Conservation (phyloP, 192 early-diverging fungal species). For the Endogone sp. region DNA sequence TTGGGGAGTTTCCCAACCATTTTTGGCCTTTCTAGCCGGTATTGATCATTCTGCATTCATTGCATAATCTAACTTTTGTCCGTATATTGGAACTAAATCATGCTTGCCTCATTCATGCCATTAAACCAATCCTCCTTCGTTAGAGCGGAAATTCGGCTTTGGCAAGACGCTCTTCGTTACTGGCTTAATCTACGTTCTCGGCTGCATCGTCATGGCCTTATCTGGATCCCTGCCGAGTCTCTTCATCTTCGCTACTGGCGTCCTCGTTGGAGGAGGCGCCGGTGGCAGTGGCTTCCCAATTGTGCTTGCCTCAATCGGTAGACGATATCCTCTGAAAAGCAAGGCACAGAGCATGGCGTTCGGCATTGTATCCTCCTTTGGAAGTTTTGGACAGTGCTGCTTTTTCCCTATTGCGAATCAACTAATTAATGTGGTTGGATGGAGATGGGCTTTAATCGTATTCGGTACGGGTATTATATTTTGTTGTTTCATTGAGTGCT, state of each 20-base stretch:
- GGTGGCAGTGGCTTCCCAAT: slow-evolving; percentile 30
- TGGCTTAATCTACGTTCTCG: background rate
- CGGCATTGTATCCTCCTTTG: slow-evolving; percentile 28
- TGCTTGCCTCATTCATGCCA: background rate
- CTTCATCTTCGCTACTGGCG: slow-evolving; percentile 22
- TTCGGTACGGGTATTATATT: slow-evolving; percentile 9
- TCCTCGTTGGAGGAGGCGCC: slow-evolving; percentile 22
- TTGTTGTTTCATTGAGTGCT: background rate
- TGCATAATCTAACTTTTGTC: slow-evolving; percentile 8
- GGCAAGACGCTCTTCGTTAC: slow-evolving; percentile 2
- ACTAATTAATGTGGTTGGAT: slow-evolving; percentile 16
- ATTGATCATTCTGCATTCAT: slow-evolving; percentile 15
- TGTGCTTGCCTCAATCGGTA: slow-evolving; percentile 19
- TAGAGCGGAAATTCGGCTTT: slow-evolving; percentile 7
- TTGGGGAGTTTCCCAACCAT: slow-evolving; percentile 23
- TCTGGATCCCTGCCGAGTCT: slow-evolving; percentile 5
- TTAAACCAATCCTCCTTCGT: background rate
- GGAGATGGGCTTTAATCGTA: slow-evolving; percentile 18
- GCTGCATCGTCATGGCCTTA: background rate
- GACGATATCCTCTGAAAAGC: slow-evolving; percentile 17
- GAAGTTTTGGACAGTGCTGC: slow-evolving; percentile 31
- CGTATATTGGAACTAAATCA: slow-evolving; percentile 12
- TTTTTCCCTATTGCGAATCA: slow-evolving; percentile 26
- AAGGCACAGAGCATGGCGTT: slow-evolving; percentile 20
- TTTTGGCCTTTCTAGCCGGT: slow-evolving; percentile 20